Conservation (phyloP, 1,284 basidiomycete species). For the Ceratobasidium sp. region DNA sequence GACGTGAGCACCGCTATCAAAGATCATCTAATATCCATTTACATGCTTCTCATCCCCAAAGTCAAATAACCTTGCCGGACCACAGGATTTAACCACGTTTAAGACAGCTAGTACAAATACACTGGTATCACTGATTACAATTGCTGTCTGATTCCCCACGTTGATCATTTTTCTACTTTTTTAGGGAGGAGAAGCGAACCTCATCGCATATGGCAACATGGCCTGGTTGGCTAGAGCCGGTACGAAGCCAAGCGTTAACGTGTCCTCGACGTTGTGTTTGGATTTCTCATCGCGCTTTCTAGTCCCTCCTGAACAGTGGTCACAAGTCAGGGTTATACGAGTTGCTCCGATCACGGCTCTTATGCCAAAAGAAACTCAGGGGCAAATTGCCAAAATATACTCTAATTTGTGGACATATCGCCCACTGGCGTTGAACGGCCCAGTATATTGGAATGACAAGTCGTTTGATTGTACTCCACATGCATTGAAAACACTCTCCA, state of each 20-base stretch:
- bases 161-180: neutral
- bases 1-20: neutral
- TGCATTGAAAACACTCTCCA: neutral
- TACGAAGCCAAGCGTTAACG: too few species aligned
- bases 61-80: neutral
- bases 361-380: neutral
- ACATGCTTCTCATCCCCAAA: neutral
- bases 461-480: constrained; percentile 17
- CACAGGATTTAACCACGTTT: neutral
- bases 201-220: neutral
- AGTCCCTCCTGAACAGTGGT: neutral
- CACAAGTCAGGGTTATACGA: neutral
- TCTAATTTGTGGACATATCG: neutral
- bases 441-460: neutral
- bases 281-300: too few species aligned
- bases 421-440: neutral
- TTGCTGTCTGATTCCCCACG: neutral
- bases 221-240: too few species aligned
- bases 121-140: neutral
- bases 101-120: neutral
- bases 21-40: neutral
- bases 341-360: neutral
- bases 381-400: neutral
- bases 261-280: too few species aligned
- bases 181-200: neutral